Evolutionary conservation across 306 rosid species (phyloP), one percentile per base, ranked within the genome.

Genomic region (Astragalus glycyphyllos): DNA sequence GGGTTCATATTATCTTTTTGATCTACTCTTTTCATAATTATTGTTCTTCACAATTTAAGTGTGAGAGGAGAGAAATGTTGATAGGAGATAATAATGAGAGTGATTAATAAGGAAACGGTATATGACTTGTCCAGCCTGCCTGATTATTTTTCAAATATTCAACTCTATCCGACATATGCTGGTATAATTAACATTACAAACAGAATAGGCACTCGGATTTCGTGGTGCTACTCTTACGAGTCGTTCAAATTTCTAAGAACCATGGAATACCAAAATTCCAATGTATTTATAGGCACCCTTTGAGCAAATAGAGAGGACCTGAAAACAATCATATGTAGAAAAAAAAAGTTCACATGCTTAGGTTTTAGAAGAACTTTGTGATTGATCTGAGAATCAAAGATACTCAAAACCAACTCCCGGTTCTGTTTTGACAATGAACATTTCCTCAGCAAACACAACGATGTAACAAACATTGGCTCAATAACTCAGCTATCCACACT

Each of bases 401-500:
- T 9, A 31, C 16, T 48, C 61, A 54, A 72, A 58, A 34, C 38
- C 32, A 48, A 68, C 26, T 9, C 47, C 44, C 2, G 37, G 32
- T 61, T 42, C 70, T 38, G 74, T 76, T 45, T 59, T 44, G 14
- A 74, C 60, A 4, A 67, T 15, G 66, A 57, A 78, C 63, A 77
- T 78, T 75, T 68, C 74, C 57, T 48, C 69, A 12, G 71, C 57
- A 20, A 66, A 69, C 55, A 55, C 61, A 23, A 65, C 15, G 44
- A 37, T 17, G 40, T 56, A 65, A 45, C 58, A 23, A 42, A 47
- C 35, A 73, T 31, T 14, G 58, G 67, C 20, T 41, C 13, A 5
- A 31, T 45, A 68, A 9, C 38, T 86, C 69, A 90, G 74, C 9
- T 76, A 88, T 94, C 99, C 62, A 91, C 71, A 15, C 72, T 78